Base-by-base conservation (phyloP, 1,284 basidiomycete species). In the Earliella scabrosa region DNA sequence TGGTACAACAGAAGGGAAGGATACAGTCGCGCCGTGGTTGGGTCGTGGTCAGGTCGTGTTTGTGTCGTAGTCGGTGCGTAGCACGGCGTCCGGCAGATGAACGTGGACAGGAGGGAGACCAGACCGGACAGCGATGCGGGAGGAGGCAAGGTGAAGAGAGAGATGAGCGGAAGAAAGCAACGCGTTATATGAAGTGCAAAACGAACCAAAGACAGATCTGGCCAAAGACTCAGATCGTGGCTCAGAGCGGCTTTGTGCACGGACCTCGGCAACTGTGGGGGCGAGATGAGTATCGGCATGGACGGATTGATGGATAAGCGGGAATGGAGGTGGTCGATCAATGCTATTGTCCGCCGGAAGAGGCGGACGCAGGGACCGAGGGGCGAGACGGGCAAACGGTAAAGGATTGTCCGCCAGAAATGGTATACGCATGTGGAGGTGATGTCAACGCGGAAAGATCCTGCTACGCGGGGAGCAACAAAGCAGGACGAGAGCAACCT, bases 151-250 rank as follows among this genome's bases (percentile, higher is more conserved):
- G 58, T 44, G 50, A 47, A 50, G 43, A 52, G 50, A 41, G 32
- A 21, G 43, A 11, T 45, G 46, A 48, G 46, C 23, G 32, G 27
- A 46, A 50, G 39, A 50, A 55, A 54, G 52, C 55, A 54, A 56
- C 46, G 43, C 45, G 41, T 58, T 60, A 50, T 54, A 58, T 23
- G 45, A 41, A 45, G 29, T n/a, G 26, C 56, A 60, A 58, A 48
- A 63, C 61, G 61, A 60, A 60, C 58, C 58, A 60, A 60, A 54
- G 54, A 50, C 54, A 31, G 44, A 63, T 57, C 45, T 45, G 46
- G 59, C 35, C 59, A 58, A 60, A 52, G 61, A 48, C 43, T 49
- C 35, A 38, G 52, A 58, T 52, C 50, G 51, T 56, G 53, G 54
- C 53, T 56, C 50, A 24, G 44, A 36, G 53, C 45, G 45, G 59